Percentiles rank a stretch among this genome's conserved stretches.
These are phyloP conservation scores for Helotiales sp. DNA, from an alignment of 2,329 filamentous ascomycete species.

Conservation along the genomic window DNA sequence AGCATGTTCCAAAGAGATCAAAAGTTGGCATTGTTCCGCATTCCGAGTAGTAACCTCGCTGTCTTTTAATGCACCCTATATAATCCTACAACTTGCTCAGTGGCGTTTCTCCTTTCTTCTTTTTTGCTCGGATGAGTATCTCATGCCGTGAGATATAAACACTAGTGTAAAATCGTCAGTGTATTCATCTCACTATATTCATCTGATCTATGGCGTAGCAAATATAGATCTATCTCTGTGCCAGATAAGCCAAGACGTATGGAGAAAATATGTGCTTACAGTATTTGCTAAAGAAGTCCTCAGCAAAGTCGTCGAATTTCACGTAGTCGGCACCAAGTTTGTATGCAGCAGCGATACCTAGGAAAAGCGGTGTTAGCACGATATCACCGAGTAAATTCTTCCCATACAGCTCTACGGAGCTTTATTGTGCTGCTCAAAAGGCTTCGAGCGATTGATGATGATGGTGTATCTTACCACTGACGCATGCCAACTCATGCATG, in stretches of 20 bases:
- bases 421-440: no score
- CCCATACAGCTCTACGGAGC: no score
- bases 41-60: no score
- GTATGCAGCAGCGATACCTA: conserved; percentile 68
- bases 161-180: conserved; percentile 20
- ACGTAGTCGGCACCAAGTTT: conserved; percentile 65
- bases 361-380: conserved; percentile 26
- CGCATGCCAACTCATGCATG: conserved; percentile 69
- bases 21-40: no score
- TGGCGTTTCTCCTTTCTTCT: conserved; percentile 26
- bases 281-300: conserved; percentile 49
- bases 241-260: no score
- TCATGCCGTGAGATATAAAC: conserved; percentile 44
- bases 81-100: not conserved
- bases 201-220: not conserved
- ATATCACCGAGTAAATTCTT: not conserved
- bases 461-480: conserved; percentile 39
- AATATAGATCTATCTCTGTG: not conserved
- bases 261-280: not conserved
- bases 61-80: no score
- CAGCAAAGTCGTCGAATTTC: conserved; percentile 55
- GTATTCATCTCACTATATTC: not conserved
- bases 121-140: conserved; percentile 36
- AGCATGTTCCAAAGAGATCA: no score
- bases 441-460: not conserved